These are phyloP conservation scores for Talaromyces sp. DNA, from an alignment of 2,329 filamentous ascomycete genomes.

Conservation along the genomic window DNA sequence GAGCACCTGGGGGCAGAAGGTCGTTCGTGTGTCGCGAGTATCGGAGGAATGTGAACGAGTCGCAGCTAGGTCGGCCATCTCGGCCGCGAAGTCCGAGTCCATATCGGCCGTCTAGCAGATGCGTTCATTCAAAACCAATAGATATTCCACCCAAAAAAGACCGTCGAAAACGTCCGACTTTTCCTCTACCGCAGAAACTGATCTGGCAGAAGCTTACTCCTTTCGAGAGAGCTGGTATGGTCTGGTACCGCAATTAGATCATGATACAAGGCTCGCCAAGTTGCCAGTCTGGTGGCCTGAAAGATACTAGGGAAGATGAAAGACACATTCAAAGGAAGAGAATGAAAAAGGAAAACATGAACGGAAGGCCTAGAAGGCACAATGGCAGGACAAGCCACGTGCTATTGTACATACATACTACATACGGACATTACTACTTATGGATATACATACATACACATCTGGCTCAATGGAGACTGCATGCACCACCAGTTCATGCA, in stretches of 20 bases:
- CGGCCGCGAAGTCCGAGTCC: not conserved
- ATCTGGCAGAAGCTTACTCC: slow-evolving; percentile 12
- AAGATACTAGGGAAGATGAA: too few species aligned
- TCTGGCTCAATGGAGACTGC: not conserved
- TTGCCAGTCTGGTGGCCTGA: too few species aligned
- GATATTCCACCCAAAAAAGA: not conserved
- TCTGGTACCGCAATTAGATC: slow-evolving; percentile 12
- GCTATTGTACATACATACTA: not conserved
- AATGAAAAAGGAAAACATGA: not conserved
- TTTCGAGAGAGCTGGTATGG: slow-evolving; percentile 9
- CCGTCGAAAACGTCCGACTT: not conserved
- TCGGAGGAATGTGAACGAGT: not conserved
- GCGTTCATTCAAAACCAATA: not conserved
- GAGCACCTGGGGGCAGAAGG: not conserved
- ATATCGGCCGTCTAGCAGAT: not conserved
- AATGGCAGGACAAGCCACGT: not conserved
- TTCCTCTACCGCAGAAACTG: slow-evolving; percentile 7
- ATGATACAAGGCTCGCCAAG: not conserved
- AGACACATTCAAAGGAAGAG: not conserved
- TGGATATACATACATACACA: not conserved
- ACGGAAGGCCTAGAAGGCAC: not conserved
- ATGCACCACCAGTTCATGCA: not conserved
- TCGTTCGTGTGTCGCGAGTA: not conserved
- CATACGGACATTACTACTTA: too few species aligned
- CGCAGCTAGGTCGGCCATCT: not conserved